Conservation (phyloP, 306 rosid species). For the Acacia acuminata region DNA sequence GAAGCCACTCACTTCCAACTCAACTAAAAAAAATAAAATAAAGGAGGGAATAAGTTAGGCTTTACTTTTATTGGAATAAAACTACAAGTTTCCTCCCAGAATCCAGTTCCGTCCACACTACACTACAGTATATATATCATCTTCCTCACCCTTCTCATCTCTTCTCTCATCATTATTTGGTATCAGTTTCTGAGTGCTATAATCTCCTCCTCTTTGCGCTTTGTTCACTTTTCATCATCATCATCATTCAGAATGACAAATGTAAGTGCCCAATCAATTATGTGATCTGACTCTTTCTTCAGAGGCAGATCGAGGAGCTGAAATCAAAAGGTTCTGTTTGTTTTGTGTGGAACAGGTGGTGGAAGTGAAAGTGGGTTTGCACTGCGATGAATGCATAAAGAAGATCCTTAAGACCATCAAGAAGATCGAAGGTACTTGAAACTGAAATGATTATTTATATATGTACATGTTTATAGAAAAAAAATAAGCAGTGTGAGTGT, state of each 20-base stretch:
- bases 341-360: conserved; percentile 53
- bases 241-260: conserved; percentile 45
- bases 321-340: background rate
- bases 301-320: background rate
- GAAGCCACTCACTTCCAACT: conserved; percentile 36
- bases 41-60: conserved; percentile 36
- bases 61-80: conserved; percentile 17
- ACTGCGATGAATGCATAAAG: conserved; percentile 87
- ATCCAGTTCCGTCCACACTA: conserved; percentile 47
- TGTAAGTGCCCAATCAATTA: conserved; percentile 33
- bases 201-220: background rate
- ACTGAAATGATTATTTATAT: too few relatives aligned
- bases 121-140: conserved; percentile 12
- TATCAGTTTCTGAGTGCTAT: background rate
- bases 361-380: conserved; percentile 85
- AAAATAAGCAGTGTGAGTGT: background rate
- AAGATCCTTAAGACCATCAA: conserved; percentile 84
- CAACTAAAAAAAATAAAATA: background rate
- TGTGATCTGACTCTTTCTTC: background rate
- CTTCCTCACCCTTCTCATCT: background rate
- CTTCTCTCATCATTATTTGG: background rate
- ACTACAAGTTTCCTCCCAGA: conserved; percentile 39
- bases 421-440: conserved; percentile 67
- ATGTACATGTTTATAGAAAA: too few relatives aligned
- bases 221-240: background rate